Conservation (phyloP, 208 protist species). For the Trypanosoma caninum region DNA sequence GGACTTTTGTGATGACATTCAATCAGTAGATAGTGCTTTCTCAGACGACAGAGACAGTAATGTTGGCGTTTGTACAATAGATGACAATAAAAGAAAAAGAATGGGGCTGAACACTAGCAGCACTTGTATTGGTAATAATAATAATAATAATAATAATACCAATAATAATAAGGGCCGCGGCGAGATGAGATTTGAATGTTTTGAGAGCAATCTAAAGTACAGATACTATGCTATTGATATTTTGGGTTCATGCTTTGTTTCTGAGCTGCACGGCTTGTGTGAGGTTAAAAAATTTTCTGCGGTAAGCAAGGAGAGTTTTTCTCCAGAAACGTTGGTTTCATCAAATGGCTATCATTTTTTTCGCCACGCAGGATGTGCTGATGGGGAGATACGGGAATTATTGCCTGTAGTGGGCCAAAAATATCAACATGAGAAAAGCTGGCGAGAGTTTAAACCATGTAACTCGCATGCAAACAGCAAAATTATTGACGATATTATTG, state of each 20-base stretch:
- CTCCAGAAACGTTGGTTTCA: slow-evolving; percentile 24
- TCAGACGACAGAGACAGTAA: too few species aligned
- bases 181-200: slow-evolving; percentile 2
- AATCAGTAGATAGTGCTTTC: too few species aligned
- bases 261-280: slow-evolving; percentile 68
- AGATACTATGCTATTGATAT: slow-evolving; percentile 77
- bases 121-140: background rate
- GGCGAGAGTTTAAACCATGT: slow-evolving; percentile 53
- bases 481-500: slow-evolving; percentile 84
- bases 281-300: slow-evolving; percentile 35
- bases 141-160: background rate
- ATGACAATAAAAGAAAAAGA: slow-evolving; percentile 6
- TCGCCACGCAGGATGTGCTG: slow-evolving; percentile 8
- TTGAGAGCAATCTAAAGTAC: slow-evolving; percentile 18
- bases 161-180: slow-evolving; percentile 9
- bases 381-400: background rate
- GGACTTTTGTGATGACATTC: too few species aligned
- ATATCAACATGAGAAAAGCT: background rate
- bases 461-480: slow-evolving; percentile 64
- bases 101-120: too few species aligned
- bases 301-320: slow-evolving; percentile 10
- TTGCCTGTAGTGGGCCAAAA: background rate
- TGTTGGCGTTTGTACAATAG: too few species aligned
- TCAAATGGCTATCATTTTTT: slow-evolving; percentile 61
- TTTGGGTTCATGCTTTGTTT: slow-evolving; percentile 48